A percentile compares a stretch with the other conserved stretches of the same genome.
phyloP scores from a whole-genome alignment of 2,329 filamentous ascomycete species.

The Aureobasidium sp. region DNA sequence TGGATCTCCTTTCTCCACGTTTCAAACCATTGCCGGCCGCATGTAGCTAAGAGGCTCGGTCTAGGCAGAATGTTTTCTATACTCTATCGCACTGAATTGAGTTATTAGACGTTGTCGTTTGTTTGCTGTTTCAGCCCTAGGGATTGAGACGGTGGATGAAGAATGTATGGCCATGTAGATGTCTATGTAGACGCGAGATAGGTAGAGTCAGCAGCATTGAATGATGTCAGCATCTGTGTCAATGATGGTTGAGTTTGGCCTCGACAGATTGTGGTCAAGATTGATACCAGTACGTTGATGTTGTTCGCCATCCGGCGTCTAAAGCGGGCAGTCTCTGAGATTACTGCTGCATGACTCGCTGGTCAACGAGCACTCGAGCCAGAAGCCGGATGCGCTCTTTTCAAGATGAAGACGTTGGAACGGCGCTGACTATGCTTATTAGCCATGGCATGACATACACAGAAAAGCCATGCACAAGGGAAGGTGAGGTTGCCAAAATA shows the following conservation, averaged over 20 bases:
- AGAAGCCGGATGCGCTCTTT: too few relatives aligned
- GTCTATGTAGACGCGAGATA: too few relatives aligned
- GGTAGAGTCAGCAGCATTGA: too few relatives aligned
- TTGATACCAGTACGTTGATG: too few relatives aligned
- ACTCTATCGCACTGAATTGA: background rate
- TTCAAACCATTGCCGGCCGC: background rate
- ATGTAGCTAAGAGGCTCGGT: background rate
- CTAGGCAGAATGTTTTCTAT: background rate
- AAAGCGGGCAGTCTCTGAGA: too few relatives aligned
- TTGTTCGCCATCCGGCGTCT: too few relatives aligned
- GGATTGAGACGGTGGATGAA: too few relatives aligned
- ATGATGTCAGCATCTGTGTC: too few relatives aligned
- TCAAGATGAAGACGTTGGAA: background rate
- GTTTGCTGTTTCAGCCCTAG: background rate
- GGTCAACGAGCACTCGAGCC: background rate
- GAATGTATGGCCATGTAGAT: too few relatives aligned
- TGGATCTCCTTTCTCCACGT: background rate
- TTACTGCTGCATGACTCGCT: background rate
- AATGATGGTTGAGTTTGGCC: too few relatives aligned
- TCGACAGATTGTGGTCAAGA: too few relatives aligned
- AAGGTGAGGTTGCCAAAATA: background rate
- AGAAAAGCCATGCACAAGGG: background rate
- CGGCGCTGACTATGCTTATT: background rate
- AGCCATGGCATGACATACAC: background rate
- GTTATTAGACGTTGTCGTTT: background rate